Conservation (phyloP, 129 eudicot species). For the Flaveria trinervia region DNA sequence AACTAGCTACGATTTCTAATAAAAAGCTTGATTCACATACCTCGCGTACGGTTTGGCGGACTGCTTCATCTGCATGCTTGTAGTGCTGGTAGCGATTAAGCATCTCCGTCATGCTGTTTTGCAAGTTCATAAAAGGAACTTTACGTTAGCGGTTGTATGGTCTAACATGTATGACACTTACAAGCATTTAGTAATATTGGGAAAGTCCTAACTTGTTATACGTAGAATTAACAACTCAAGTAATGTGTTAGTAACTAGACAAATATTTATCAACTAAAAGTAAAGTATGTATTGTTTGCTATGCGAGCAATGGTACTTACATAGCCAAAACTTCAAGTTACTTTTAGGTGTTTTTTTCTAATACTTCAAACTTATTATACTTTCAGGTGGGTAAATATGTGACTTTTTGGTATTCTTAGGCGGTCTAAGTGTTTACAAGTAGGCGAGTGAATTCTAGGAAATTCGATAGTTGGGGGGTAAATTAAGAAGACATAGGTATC, state of each 20-base stretch:
- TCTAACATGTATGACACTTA: background rate
- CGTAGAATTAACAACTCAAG: background rate
- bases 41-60: background rate
- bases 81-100: constrained; percentile 19
- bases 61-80: constrained; percentile 24
- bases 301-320: background rate
- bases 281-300: background rate
- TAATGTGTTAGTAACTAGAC: background rate
- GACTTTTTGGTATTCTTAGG: no score
- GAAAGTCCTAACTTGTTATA: background rate
- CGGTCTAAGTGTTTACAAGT: no score
- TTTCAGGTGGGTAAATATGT: background rate
- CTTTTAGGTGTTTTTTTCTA: background rate
- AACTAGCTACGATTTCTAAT: background rate
- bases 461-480: no score
- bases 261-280: background rate
- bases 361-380: background rate
- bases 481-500: no score
- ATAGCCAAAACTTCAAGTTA: background rate
- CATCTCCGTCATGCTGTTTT: constrained; percentile 13
- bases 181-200: background rate
- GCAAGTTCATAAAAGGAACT: background rate
- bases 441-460: no score
- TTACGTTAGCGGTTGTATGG: background rate
- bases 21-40: constrained; percentile 1